Percentiles rank a stretch among this genome's conserved stretches.
Conservation (phyloP, 495 filamentous ascomycete species). For the Neurospora sp. region DNA sequence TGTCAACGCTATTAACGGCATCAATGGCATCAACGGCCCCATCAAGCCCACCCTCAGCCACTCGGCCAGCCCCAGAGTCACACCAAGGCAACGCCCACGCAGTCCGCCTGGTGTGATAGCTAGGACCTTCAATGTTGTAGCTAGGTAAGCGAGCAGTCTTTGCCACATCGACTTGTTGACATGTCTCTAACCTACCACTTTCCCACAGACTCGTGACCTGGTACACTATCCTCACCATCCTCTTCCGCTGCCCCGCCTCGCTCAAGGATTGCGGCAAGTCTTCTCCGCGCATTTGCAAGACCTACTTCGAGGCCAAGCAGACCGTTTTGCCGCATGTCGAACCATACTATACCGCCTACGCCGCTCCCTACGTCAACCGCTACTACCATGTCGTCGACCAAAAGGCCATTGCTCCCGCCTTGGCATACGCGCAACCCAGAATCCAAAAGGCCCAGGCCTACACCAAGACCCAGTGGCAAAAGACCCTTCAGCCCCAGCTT, state of each 20-base stretch:
- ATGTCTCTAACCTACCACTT: conserved; percentile 1
- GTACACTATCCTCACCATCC: conserved; percentile 70
- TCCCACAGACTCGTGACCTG: conserved; percentile 62
- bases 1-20: not conserved
- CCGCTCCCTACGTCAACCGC: conserved; percentile 71
- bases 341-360: conserved; percentile 82
- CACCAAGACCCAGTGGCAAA: conserved; percentile 65
- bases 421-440: conserved; percentile 57
- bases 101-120: conserved; percentile 31
- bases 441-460: conserved; percentile 55
- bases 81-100: conserved; percentile 12
- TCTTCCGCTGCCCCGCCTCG: conserved; percentile 73
- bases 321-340: conserved; percentile 63
- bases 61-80: conserved; percentile 11
- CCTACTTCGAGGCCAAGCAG: conserved; percentile 62
- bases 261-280: conserved; percentile 52
- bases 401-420: conserved; percentile 55
- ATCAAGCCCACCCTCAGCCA: conserved; percentile 21
- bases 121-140: conserved; percentile 44
- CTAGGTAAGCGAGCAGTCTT: conserved; percentile 43
- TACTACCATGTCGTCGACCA: conserved; percentile 61
- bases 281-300: conserved; percentile 75
- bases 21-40: conserved; percentile 18
- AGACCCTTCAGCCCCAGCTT: conserved; percentile 63
- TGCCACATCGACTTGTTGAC: conserved; percentile 1